phyloP scores from a whole-genome alignment of 2,329 filamentous ascomycete genomes.

The Verruconis gallopava region DNA sequence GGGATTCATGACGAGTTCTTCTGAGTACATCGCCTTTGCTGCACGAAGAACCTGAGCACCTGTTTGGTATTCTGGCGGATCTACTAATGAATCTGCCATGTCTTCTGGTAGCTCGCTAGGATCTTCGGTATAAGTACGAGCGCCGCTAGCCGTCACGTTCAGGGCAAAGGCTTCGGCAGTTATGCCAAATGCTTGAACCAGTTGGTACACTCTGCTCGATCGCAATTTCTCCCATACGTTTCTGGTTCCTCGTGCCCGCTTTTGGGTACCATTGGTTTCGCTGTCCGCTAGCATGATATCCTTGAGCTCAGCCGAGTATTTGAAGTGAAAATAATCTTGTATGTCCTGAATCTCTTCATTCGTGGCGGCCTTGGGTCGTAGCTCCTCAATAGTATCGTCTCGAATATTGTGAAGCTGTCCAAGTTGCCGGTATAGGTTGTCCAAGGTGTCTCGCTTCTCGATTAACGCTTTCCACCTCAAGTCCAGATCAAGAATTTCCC shows the following conservation, averaged over 20 bases:
- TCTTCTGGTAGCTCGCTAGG: conserved; percentile 68
- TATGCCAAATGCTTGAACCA: conserved; percentile 85
- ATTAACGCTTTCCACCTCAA: conserved; percentile 88
- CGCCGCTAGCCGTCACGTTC: conserved; percentile 67
- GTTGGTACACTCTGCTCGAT: conserved; percentile 61
- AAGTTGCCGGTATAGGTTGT: conserved; percentile 64
- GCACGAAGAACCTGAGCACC: conserved; percentile 63
- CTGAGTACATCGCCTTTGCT: conserved; percentile 76
- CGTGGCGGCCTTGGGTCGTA: conserved; percentile 65
- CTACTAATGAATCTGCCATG: conserved; percentile 66
- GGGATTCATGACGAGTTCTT: conserved; percentile 79
- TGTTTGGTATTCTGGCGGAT: conserved; percentile 60
- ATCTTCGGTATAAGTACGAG: conserved; percentile 75
- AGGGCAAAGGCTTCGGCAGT: conserved; percentile 77
- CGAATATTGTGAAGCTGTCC: conserved; percentile 45
- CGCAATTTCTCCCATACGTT: conserved; percentile 75
- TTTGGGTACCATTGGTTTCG: conserved; percentile 54
- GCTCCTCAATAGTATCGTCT: conserved; percentile 67
- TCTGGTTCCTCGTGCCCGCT: conserved; percentile 70
- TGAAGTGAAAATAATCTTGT: conserved; percentile 93
- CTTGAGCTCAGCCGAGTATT: conserved; percentile 72
- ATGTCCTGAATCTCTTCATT: conserved; percentile 95
- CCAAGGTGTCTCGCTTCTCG: conserved; percentile 79
- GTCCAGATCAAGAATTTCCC: conserved; percentile 89
- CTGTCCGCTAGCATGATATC: conserved; percentile 55